Percentiles rank a stretch among this genome's conserved stretches.
These are phyloP conservation scores for Russula virescens DNA, from an alignment of 768 basidiomycete genomes.

Conservation along the genomic window DNA sequence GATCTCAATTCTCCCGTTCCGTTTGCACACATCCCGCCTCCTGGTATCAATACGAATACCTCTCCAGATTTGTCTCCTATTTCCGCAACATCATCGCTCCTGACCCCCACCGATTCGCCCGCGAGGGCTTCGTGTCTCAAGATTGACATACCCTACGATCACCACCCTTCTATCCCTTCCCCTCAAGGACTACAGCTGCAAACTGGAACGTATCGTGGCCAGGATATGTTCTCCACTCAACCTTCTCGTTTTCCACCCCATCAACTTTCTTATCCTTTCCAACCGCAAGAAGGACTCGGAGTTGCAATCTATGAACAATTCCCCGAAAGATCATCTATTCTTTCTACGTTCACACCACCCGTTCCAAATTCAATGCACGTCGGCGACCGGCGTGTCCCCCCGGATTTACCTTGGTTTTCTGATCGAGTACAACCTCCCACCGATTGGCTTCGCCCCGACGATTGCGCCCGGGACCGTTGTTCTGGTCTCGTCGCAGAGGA, in stretches of 20 bases:
- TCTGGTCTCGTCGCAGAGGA: conserved; percentile 27
- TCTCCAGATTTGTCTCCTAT: conserved; percentile 69
- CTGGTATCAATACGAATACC: conserved; percentile 39
- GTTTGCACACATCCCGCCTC: conserved; percentile 38
- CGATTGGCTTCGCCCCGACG: conserved; percentile 44
- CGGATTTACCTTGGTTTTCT: conserved; percentile 19
- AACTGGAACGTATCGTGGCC: conserved; percentile 37
- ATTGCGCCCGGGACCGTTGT: conserved; percentile 28
- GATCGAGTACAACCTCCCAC: conserved; percentile 29
- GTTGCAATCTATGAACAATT: conserved; percentile 52
- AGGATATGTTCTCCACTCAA: conserved; percentile 24
- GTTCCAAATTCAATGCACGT: conserved; percentile 32
- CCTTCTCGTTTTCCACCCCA: conserved; percentile 10
- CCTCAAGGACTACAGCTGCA: conserved; percentile 40
- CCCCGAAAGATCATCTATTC: conserved; percentile 38
- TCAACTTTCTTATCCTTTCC: conserved; percentile 19
- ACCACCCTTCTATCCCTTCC: conserved; percentile 28
- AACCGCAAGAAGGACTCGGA: conserved; percentile 19
- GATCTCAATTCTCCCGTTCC: conserved; percentile 70
- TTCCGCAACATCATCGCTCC: conserved; percentile 61
- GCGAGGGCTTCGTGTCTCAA: conserved; percentile 55
- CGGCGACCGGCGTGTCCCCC: conserved; percentile 31
- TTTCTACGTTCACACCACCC: conserved; percentile 34
- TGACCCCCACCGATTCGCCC: conserved; percentile 75
- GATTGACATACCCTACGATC: conserved; percentile 49